These are phyloP conservation scores for Aegilops tauschii DNA, from an alignment of 176 grass and related monocot genomes.

Conservation along the genomic window DNA sequence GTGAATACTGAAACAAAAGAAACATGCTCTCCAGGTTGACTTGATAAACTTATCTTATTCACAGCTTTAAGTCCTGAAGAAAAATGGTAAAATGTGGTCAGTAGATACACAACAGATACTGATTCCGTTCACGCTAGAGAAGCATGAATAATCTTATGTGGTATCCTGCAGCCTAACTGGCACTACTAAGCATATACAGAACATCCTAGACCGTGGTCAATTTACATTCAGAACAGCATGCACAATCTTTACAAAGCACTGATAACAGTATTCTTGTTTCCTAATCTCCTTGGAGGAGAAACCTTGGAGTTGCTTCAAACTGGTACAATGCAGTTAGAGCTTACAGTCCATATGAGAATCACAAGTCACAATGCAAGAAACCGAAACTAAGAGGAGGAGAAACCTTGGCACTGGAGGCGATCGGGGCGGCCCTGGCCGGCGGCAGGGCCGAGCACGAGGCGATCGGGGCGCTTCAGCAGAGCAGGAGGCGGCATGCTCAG, in stretches of 20 bases:
- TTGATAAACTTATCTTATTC: conserved; percentile 48
- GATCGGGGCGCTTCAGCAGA: conserved; percentile 26
- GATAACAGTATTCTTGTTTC: background rate
- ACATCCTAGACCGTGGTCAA: background rate
- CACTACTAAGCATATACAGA: background rate
- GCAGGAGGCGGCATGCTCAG: background rate
- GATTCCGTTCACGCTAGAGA: background rate
- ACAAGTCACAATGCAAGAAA: background rate
- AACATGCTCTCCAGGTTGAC: conserved; percentile 40
- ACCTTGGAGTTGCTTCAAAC: background rate
- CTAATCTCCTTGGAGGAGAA: background rate
- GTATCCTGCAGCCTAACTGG: background rate
- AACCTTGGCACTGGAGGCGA: conserved; percentile 78
- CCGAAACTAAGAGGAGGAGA: background rate
- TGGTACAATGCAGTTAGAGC: background rate
- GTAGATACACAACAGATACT: background rate
- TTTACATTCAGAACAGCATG: background rate
- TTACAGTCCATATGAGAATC: background rate
- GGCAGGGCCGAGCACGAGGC: conserved; percentile 51
- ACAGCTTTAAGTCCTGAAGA: conserved; percentile 68
- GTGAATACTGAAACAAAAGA: conserved; percentile 86
- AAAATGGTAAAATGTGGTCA: conserved; percentile 13
- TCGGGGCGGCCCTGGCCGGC: conserved; percentile 62
- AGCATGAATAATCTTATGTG: background rate
- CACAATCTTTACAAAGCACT: background rate